phyloP scores from a whole-genome alignment of 75 land plant species.

The Isoetes taiwanensis region DNA sequence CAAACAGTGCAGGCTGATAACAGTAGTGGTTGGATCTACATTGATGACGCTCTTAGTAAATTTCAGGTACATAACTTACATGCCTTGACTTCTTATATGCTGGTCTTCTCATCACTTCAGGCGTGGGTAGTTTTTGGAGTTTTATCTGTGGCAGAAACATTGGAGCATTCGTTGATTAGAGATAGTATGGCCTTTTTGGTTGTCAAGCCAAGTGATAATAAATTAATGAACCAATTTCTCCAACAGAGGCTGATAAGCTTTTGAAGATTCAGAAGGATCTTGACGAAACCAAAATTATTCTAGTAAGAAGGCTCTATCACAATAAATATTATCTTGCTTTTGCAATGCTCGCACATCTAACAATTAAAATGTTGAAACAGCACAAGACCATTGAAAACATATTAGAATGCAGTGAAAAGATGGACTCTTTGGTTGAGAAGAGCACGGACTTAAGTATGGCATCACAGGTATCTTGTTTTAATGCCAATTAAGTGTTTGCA shows the following conservation, averaged over 20 bases:
- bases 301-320: conserved; percentile 33
- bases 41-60: conserved; percentile 57
- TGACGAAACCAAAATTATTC: conserved; percentile 94
- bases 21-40: conserved; percentile 68
- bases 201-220: too few species aligned
- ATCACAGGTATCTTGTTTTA: conserved; percentile 51
- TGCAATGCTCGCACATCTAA: neutral
- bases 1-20: conserved; percentile 40
- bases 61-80: conserved; percentile 65
- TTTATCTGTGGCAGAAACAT: too few species aligned
- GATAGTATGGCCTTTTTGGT: too few species aligned
- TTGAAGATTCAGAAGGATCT: conserved; percentile 81
- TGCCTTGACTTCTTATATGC: too few species aligned
- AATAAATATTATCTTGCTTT: neutral
- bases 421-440: conserved; percentile 85
- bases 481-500: too few species aligned
- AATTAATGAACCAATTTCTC: too few species aligned
- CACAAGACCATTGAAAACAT: conserved; percentile 94
- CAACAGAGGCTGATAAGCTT: conserved; percentile 93
- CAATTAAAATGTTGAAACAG: conserved; percentile 21
- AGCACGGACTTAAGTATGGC: conserved; percentile 85
- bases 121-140: too few species aligned
- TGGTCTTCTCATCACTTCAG: too few species aligned
- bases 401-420: conserved; percentile 69
- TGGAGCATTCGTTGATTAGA: too few species aligned